Conservation (phyloP, 106 monocot genomes). For the Agapanthus africanus region DNA sequence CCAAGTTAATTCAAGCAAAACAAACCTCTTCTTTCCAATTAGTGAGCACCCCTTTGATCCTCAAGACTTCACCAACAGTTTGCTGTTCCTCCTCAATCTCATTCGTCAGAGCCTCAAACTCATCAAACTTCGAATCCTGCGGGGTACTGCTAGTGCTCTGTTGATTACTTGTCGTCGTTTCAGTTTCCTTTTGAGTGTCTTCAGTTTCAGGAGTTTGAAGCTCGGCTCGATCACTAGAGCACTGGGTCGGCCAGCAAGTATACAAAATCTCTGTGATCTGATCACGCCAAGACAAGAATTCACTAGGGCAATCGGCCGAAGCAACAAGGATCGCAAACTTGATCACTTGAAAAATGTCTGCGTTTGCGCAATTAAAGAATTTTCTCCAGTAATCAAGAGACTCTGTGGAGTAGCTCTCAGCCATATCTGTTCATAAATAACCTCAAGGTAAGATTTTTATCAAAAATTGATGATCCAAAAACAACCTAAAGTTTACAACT, state of each 20-base stretch:
- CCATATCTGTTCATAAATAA: slow-evolving; percentile 9
- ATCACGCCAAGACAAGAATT: slow-evolving; percentile 11
- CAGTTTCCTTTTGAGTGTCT: slow-evolving; percentile 52
- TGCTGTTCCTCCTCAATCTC: slow-evolving; percentile 67
- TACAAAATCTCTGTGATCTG: slow-evolving; percentile 12
- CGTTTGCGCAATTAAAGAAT: slow-evolving; percentile 8
- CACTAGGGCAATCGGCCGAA: slow-evolving; percentile 4
- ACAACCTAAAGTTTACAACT: not conserved
- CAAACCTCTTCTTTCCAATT: slow-evolving; percentile 60
- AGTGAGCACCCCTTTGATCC: slow-evolving; percentile 56
- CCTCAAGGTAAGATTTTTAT: not conserved
- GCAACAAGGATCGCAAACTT: slow-evolving; percentile 12
- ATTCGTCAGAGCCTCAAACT: slow-evolving; percentile 65
- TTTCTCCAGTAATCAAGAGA: slow-evolving; percentile 13
- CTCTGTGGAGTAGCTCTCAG: not conserved
- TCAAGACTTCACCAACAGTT: slow-evolving; percentile 55
- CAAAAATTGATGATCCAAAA: not conserved
- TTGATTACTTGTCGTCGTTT: slow-evolving; percentile 2
- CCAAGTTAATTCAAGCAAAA: not conserved
- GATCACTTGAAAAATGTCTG: slow-evolving; percentile 10
- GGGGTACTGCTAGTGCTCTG: slow-evolving; percentile 1
- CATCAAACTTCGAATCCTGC: slow-evolving; percentile 23
- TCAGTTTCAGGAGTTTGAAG: slow-evolving; percentile 4
- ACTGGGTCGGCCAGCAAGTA: not conserved
- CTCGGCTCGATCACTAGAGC: not conserved